phyloP scores from a whole-genome alignment of 768 basidiomycete species.

The Mycena chlorophos region DNA sequence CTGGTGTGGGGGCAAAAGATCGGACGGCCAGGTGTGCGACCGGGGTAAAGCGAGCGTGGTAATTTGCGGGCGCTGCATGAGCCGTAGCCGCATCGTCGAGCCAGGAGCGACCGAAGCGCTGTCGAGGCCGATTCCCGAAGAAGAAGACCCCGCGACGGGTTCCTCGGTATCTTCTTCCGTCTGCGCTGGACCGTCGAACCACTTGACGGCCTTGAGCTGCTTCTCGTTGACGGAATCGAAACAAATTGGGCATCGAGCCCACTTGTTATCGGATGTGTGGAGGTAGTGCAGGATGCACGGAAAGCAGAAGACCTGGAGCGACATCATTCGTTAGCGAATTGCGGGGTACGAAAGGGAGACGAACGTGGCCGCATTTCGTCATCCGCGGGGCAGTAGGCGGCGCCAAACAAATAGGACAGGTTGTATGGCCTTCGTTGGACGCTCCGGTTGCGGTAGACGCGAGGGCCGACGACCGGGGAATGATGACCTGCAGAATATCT shows the following conservation, averaged over 20 bases:
- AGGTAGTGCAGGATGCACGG: slow-evolving; percentile 93
- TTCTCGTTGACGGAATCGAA: slow-evolving; percentile 89
- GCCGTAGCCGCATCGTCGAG: slow-evolving; percentile 74
- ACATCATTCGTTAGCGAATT: slow-evolving; percentile 10
- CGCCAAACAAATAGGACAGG: slow-evolving; percentile 94
- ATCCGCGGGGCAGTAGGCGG: slow-evolving; percentile 87
- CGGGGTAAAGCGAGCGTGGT: slow-evolving; percentile 93
- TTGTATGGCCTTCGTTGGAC: slow-evolving; percentile 59
- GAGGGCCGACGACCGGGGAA: slow-evolving; percentile 79
- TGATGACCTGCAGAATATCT: slow-evolving; percentile 91
- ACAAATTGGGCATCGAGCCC: slow-evolving; percentile 94
- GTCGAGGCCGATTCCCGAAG: slow-evolving; percentile 33
- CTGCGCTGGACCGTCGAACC: slow-evolving; percentile 61
- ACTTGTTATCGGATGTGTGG: slow-evolving; percentile 82
- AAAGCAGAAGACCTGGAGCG: slow-evolving; percentile 82
- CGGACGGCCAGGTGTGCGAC: slow-evolving; percentile 91
- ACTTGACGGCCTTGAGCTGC: slow-evolving; percentile 92
- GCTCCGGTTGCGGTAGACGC: slow-evolving; percentile 57
- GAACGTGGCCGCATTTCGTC: slow-evolving; percentile 97
- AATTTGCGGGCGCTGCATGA: slow-evolving; percentile 91
- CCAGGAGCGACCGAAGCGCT: slow-evolving; percentile 44
- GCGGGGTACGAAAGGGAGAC: slow-evolving; percentile 35
- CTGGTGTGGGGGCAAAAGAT: slow-evolving; percentile 85
- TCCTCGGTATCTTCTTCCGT: slow-evolving; percentile 34
- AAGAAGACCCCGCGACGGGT: slow-evolving; percentile 40